These are phyloP conservation scores for Helicostylum pulchrum DNA, from an alignment of 192 early-diverging fungal species.

Conservation along the genomic window DNA sequence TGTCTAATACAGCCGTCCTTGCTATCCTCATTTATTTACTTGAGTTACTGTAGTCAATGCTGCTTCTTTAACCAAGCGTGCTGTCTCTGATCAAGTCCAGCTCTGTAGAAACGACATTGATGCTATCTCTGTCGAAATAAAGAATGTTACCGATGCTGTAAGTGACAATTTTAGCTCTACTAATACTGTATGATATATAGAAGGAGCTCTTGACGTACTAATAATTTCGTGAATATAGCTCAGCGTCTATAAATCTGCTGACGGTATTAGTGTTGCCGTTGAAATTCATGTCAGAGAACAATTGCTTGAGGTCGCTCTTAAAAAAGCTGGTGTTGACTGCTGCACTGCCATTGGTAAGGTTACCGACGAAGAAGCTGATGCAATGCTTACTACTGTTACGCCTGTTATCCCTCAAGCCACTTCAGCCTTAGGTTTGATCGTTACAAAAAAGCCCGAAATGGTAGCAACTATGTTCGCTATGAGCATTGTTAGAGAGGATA, in stretches of 20 bases:
- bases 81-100: no score
- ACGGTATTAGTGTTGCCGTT: conserved; percentile 7
- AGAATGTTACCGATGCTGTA: no score
- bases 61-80: no score
- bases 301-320: conserved; percentile 1
- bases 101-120: no score
- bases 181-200: no score
- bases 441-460: conserved; percentile 5
- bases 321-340: conserved; percentile 4
- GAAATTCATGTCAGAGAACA: neutral
- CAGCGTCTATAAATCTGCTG: neutral
- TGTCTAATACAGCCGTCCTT: no score
- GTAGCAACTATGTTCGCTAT: neutral
- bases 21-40: no score
- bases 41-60: no score
- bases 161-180: no score
- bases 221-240: neutral
- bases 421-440: neutral
- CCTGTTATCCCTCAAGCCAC: neutral
- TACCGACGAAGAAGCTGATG: conserved; percentile 5
- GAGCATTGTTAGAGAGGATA: no score
- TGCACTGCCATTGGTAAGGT: neutral
- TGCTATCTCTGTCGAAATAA: no score
- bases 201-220: no score
- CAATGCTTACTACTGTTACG: neutral